phyloP scores from a whole-genome alignment of 768 basidiomycete species.

The Daedalea quercina region DNA sequence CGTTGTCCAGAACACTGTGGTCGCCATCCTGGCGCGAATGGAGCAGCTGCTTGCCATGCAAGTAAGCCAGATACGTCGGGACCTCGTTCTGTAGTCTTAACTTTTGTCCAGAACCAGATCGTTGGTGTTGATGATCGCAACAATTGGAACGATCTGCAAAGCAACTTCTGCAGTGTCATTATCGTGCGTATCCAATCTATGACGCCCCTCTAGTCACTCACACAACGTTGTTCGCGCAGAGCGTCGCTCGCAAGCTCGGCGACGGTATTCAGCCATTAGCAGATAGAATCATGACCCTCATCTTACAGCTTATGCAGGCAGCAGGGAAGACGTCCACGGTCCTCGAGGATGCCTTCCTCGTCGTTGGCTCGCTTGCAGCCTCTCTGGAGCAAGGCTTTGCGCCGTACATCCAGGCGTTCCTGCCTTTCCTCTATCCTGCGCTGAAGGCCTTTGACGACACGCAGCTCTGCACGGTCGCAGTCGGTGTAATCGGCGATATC shows the following conservation, averaged over 20 bases:
- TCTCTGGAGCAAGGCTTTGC: constrained; percentile 76
- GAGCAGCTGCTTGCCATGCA: constrained; percentile 82
- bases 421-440: constrained; percentile 82
- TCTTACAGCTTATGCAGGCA: constrained; percentile 77
- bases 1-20: constrained; percentile 75
- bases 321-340: constrained; percentile 92
- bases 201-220: background rate
- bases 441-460: constrained; percentile 92
- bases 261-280: constrained; percentile 81
- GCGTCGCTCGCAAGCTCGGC: constrained; percentile 79
- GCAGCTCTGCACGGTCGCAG: constrained; percentile 90
- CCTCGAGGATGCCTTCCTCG: constrained; percentile 93
- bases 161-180: constrained; percentile 88
- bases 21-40: constrained; percentile 84
- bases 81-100: background rate
- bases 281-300: constrained; percentile 91
- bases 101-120: constrained; percentile 67
- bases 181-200: constrained; percentile 47
- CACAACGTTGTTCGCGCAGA: constrained; percentile 32
- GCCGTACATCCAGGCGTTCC: constrained; percentile 79
- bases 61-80: no score
- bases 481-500: constrained; percentile 93
- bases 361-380: constrained; percentile 78
- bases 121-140: constrained; percentile 93
- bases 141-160: constrained; percentile 98